phyloP scores from a whole-genome alignment of 495 filamentous ascomycete species.

The Hypoxylon fragiforme region DNA sequence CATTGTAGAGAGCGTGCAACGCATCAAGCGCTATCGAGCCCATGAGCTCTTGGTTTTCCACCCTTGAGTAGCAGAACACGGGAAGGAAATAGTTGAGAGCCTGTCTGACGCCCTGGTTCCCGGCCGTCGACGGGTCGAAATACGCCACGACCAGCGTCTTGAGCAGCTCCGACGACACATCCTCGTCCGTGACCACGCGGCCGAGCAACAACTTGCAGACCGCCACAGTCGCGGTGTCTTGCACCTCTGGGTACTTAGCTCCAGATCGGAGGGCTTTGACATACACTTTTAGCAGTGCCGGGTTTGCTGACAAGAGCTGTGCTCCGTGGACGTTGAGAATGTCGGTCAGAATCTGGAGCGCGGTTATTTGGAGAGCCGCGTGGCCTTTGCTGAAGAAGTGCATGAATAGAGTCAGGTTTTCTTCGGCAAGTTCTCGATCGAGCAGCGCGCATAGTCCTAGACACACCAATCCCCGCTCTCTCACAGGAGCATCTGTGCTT shows the following conservation, averaged over 20 bases:
- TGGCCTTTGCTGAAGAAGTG: constrained; percentile 96
- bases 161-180: constrained; percentile 67
- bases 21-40: constrained; percentile 67
- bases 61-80: constrained; percentile 83
- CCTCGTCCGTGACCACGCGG: constrained; percentile 61
- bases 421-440: constrained; percentile 86
- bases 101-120: constrained; percentile 87
- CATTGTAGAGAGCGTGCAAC: constrained; percentile 64
- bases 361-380: constrained; percentile 82
- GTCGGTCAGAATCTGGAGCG: constrained; percentile 90
- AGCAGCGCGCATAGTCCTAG: constrained; percentile 89
- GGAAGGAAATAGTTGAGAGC: constrained; percentile 93
- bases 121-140: constrained; percentile 83
- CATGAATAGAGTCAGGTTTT: constrained; percentile 91
- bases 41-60: constrained; percentile 82
- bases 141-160: constrained; percentile 81
- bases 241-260: constrained; percentile 68
- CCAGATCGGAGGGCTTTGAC: constrained; percentile 72
- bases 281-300: constrained; percentile 73
- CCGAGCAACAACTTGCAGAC: constrained; percentile 86
- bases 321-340: constrained; percentile 86
- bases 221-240: constrained; percentile 79
- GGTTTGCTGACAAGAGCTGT: constrained; percentile 63
- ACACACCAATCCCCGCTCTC: constrained; percentile 86
- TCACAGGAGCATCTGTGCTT: constrained; percentile 87